These are phyloP conservation scores for Botrytis sinoallii DNA, from an alignment of 2,329 filamentous ascomycete species.

Conservation along the genomic window DNA sequence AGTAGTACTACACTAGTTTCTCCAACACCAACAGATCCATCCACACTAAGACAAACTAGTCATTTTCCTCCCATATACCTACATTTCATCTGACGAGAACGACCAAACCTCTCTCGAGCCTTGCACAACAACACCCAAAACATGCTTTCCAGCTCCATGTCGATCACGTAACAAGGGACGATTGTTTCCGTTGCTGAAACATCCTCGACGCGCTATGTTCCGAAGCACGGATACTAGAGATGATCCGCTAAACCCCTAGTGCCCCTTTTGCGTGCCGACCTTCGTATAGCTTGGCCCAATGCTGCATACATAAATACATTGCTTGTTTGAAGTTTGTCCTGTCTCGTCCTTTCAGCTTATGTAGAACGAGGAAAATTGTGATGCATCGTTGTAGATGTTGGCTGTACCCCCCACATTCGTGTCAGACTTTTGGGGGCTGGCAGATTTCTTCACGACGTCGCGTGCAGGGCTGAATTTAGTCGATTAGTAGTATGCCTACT, in stretches of 20 bases:
- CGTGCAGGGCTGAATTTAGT: not conserved
- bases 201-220: not conserved
- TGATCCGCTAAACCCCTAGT: not conserved
- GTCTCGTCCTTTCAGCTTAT: not conserved
- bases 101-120: not conserved
- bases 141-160: not conserved
- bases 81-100: not conserved
- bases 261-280: not conserved
- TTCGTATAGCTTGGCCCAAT: not conserved
- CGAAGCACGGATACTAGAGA: not conserved
- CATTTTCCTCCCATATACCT: not conserved
- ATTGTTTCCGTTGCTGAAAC: slow-evolving; percentile 13
- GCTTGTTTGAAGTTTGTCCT: not conserved
- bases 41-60: not conserved
- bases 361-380: not conserved
- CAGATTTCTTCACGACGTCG: not conserved
- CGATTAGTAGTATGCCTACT: not conserved
- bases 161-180: not conserved
- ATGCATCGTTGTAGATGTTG: not conserved
- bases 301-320: not conserved
- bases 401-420: not conserved
- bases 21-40: not conserved
- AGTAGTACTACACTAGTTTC: not conserved
- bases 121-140: not conserved
- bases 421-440: not conserved